Conservation (phyloP, 2,329 filamentous ascomycete species). For the Talaromyces sp. region DNA sequence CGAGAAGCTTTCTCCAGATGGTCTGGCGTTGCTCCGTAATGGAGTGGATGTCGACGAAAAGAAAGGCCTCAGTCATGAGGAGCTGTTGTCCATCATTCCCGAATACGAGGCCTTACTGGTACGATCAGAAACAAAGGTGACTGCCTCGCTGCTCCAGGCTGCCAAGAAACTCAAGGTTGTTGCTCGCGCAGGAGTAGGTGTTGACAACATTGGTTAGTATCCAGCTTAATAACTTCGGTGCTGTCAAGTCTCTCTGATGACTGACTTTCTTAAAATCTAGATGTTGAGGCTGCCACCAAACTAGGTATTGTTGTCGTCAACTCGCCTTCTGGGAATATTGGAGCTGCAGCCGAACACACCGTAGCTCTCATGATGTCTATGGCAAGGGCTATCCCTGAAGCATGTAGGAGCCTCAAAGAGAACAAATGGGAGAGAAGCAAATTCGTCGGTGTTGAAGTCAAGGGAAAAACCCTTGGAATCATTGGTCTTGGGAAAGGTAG, state of each 20-base stretch:
- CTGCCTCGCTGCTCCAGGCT: slow-evolving; percentile 58
- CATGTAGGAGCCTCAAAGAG: slow-evolving; percentile 62
- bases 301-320: slow-evolving; percentile 76
- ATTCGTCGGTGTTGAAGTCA: slow-evolving; percentile 71
- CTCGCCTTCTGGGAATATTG: slow-evolving; percentile 71
- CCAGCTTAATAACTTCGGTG: neutral
- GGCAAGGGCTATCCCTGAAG: slow-evolving; percentile 67
- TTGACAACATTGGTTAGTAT: slow-evolving; percentile 66
- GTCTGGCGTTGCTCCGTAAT: slow-evolving; percentile 60
- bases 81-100: slow-evolving; percentile 62
- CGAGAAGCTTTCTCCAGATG: slow-evolving; percentile 75
- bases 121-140: slow-evolving; percentile 76
- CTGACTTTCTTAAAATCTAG: slow-evolving; percentile 16
- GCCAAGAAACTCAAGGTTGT: slow-evolving; percentile 69
- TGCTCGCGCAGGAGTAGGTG: slow-evolving; percentile 72
- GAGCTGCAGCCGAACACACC: slow-evolving; percentile 73
- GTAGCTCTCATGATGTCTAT: slow-evolving; percentile 68
- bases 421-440: slow-evolving; percentile 70
- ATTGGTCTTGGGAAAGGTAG: slow-evolving; percentile 72
- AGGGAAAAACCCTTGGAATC: slow-evolving; percentile 69
- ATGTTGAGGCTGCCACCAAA: slow-evolving; percentile 65
- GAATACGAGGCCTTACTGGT: slow-evolving; percentile 72
- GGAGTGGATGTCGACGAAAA: slow-evolving; percentile 66
- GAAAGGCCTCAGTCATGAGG: slow-evolving; percentile 54
- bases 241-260: neutral